A percentile compares a stretch with the other conserved stretches of the same genome.
Evolutionary conservation across 169 alveolate genomes (phyloP).

Genomic region (Cryptosporidium muris): DNA sequence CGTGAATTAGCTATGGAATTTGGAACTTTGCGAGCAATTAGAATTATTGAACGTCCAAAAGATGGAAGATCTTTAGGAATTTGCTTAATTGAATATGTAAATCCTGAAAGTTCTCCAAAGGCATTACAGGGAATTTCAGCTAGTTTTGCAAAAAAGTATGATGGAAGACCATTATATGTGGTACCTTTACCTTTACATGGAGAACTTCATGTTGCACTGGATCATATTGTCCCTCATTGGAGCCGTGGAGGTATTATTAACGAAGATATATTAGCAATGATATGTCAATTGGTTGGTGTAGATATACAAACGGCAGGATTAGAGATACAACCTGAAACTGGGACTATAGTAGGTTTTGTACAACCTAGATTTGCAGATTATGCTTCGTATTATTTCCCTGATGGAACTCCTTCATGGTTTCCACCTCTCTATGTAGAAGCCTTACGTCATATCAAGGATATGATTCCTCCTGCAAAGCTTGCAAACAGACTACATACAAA

Average conservation of each 20-base stretch:
- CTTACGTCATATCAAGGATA: slow-evolving; percentile 35
- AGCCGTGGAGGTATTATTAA: slow-evolving; percentile 57
- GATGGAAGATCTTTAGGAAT: slow-evolving; percentile 70
- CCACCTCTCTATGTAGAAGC: slow-evolving; percentile 71
- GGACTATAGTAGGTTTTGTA: slow-evolving; percentile 58
- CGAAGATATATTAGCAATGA: slow-evolving; percentile 68
- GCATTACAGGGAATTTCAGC: slow-evolving; percentile 66
- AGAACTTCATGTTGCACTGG: slow-evolving; percentile 63
- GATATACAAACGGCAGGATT: slow-evolving; percentile 65
- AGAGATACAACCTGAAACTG: slow-evolving; percentile 70
- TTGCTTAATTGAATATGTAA: slow-evolving; percentile 63
- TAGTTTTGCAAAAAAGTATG: slow-evolving; percentile 64
- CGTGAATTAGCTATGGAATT: slow-evolving; percentile 60
- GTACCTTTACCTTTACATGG: slow-evolving; percentile 69
- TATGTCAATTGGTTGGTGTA: slow-evolving; percentile 66
- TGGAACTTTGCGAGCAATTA: slow-evolving; percentile 65
- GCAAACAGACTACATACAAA: slow-evolving; percentile 1
- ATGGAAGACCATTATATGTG: slow-evolving; percentile 66
- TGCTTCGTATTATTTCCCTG: slow-evolving; percentile 66
- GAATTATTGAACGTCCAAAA: slow-evolving; percentile 62
- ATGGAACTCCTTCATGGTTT: slow-evolving; percentile 71
- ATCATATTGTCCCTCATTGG: slow-evolving; percentile 71
- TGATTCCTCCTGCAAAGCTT: slow-evolving; percentile 66
- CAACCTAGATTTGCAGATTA: slow-evolving; percentile 72
- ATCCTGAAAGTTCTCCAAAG: slow-evolving; percentile 63